Conservation (phyloP, 2,329 filamentous ascomycete genomes). For the Paraphoma chrysanthemicola region DNA sequence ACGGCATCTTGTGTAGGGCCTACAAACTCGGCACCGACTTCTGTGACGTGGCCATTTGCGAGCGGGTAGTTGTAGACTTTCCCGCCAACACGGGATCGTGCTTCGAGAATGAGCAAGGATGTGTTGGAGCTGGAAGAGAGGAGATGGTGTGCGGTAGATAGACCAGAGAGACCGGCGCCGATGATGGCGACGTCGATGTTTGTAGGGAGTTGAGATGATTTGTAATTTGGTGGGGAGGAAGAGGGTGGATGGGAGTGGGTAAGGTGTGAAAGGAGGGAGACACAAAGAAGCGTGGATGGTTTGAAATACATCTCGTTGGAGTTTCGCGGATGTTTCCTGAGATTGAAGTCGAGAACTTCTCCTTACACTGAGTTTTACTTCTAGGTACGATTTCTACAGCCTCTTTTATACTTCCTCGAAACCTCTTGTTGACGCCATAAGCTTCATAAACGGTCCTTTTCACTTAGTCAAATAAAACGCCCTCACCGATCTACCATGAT, state of each 20-base stretch:
- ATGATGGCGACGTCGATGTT: slow-evolving; percentile 45
- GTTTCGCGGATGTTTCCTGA: no score
- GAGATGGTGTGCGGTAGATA: slow-evolving; percentile 43
- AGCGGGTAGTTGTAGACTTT: slow-evolving; percentile 52
- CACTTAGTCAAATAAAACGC: no score
- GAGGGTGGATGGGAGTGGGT: no score
- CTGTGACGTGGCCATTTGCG: slow-evolving; percentile 26
- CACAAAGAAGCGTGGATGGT: no score
- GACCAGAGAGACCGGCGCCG: slow-evolving; percentile 53
- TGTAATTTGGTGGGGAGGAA: not conserved
- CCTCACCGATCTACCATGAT: not conserved
- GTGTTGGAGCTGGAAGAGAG: slow-evolving; percentile 42
- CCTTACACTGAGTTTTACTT: no score
- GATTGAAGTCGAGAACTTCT: no score
- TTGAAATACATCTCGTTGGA: no score
- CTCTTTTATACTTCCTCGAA: no score
- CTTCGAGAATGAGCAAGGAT: slow-evolving; percentile 57
- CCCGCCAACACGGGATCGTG: slow-evolving; percentile 59
- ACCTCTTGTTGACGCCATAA: no score
- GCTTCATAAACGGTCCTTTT: no score
- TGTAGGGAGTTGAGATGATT: not conserved
- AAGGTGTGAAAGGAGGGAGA: no score
- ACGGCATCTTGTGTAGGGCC: slow-evolving; percentile 31
- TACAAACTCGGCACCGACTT: slow-evolving; percentile 32
- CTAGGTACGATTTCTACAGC: no score